Evolutionary conservation across 202 grass and related monocot species (phyloP).

Genomic region (Zizania palustris): DNA sequence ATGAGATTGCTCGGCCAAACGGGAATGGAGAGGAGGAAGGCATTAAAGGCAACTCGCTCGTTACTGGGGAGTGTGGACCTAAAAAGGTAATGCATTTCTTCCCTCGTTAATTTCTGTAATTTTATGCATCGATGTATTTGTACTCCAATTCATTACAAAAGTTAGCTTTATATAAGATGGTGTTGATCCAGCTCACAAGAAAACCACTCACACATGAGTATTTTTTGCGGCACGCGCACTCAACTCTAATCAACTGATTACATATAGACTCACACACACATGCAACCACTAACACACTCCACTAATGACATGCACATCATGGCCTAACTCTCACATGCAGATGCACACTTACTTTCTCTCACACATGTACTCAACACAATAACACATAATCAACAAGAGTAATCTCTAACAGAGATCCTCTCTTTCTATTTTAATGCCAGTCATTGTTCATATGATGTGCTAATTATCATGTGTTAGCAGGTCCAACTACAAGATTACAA

Average conservation of each 20-base stretch:
- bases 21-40: constrained; percentile 49
- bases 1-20: constrained; percentile 55
- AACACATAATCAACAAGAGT: too few species aligned
- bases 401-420: too few species aligned
- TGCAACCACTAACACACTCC: too few species aligned
- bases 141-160: background rate
- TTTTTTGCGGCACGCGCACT: too few species aligned
- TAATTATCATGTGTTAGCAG: constrained; percentile 43
- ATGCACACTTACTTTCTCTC: too few species aligned
- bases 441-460: constrained; percentile 4
- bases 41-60: constrained; percentile 38
- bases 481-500: constrained; percentile 53
- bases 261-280: too few species aligned
- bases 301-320: too few species aligned
- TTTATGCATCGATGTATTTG: background rate
- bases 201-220: too few species aligned
- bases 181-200: too few species aligned
- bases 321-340: too few species aligned
- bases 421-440: constrained; percentile 6
- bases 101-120: background rate
- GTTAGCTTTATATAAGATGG: background rate
- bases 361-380: too few species aligned
- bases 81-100: constrained; percentile 51
- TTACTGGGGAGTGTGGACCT: constrained; percentile 59
- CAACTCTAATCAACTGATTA: too few species aligned